Evolutionary conservation across 2,329 filamentous ascomycete species (phyloP).

Genomic region (Cladophialophora chaetospira): DNA sequence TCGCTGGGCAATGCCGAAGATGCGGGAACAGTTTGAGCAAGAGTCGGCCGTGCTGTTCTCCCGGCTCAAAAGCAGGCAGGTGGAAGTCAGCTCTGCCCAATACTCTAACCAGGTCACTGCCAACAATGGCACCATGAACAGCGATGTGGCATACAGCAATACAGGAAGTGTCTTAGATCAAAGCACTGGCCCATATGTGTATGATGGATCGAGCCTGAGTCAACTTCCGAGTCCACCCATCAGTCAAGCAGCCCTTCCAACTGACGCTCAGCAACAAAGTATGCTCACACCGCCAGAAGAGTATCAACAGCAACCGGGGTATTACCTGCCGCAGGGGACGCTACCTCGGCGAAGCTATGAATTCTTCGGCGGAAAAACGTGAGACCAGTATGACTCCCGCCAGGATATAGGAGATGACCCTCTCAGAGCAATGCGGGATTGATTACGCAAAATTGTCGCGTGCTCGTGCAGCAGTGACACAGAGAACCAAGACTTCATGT

Average conservation of each 20-base stretch:
- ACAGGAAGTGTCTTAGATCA: background rate
- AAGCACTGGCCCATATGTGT: slow-evolving; percentile 9
- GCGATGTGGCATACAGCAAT: slow-evolving; percentile 11
- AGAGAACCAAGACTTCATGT: background rate
- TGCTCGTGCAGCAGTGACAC: background rate
- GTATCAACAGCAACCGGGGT: slow-evolving; percentile 7
- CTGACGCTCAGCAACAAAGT: slow-evolving; percentile 10
- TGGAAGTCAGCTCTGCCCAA: slow-evolving; percentile 13
- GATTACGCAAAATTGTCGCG: slow-evolving; percentile 7
- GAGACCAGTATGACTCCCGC: background rate
- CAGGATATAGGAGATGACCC: background rate
- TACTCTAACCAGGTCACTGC: slow-evolving; percentile 3
- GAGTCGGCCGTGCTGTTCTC: slow-evolving; percentile 33
- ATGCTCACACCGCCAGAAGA: slow-evolving; percentile 27
- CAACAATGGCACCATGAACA: background rate
- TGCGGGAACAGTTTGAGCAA: slow-evolving; percentile 31
- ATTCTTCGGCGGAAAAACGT: slow-evolving; percentile 24
- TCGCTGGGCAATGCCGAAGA: slow-evolving; percentile 30
- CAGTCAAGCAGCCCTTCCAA: slow-evolving; percentile 12
- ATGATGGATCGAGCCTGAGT: background rate
- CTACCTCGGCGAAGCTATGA: slow-evolving; percentile 32
- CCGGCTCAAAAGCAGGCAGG: slow-evolving; percentile 28
- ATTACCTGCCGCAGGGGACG: slow-evolving; percentile 27
- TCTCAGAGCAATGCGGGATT: slow-evolving; percentile 1
- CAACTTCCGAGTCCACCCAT: slow-evolving; percentile 26